Conservation (phyloP, 2,329 filamentous ascomycete species). For the Ceratocystis diversiconidia region DNA sequence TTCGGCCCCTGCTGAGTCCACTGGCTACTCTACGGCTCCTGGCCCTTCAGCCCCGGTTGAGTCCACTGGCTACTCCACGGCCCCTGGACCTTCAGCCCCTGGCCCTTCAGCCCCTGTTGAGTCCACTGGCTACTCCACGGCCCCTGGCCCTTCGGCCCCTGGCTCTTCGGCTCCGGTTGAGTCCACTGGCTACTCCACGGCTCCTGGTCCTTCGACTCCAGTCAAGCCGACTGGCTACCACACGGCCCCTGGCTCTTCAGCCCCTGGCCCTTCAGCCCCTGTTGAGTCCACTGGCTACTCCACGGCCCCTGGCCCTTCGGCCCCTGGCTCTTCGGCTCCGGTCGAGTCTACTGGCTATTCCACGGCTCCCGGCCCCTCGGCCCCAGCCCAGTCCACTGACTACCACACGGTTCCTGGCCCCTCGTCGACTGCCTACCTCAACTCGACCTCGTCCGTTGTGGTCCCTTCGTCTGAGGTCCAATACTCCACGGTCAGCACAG, state of each 20-base stretch:
- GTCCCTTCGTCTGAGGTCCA: neutral
- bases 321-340: neutral
- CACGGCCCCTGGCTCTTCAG: neutral
- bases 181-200: neutral
- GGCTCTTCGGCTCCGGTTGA: neutral
- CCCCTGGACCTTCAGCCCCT: neutral
- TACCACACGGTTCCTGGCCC: neutral
- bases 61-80: neutral
- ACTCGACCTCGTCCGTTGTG: neutral
- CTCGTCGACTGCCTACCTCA: neutral
- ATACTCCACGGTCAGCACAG: slow-evolving; percentile 2
- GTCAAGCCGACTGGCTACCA: neutral
- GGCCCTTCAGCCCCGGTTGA: neutral
- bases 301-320: neutral
- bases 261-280: neutral
- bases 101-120: neutral
- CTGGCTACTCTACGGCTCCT: slow-evolving; percentile 2
- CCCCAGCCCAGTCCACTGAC: neutral
- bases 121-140: slow-evolving; percentile 2
- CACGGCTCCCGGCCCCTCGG: neutral
- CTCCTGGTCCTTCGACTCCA: neutral
- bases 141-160: neutral
- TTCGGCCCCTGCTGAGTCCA: neutral
- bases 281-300: neutral
- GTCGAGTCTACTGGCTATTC: neutral